phyloP scores from a whole-genome alignment of 192 early-diverging fungal genomes.

The Mortierella claussenii region DNA sequence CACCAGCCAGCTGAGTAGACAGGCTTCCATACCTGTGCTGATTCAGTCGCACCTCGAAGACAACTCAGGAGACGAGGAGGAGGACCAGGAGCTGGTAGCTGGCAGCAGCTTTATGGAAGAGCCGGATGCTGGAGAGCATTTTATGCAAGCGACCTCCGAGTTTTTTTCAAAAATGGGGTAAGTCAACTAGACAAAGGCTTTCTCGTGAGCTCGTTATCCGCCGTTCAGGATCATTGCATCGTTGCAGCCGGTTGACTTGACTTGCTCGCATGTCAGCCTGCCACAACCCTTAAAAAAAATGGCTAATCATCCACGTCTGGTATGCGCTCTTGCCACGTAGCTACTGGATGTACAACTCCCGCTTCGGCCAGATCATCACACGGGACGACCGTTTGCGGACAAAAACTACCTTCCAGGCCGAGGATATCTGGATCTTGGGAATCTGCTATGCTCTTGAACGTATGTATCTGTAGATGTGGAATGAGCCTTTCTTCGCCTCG shows the following conservation, averaged over 20 bases:
- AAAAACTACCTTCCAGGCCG: conserved; percentile 39
- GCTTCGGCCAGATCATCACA: conserved; percentile 51
- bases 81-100: conserved; percentile 9
- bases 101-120: conserved; percentile 25
- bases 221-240: no score
- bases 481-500: no score
- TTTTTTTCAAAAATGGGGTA: conserved; percentile 56
- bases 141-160: conserved; percentile 52
- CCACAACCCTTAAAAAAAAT: no score
- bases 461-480: conserved; percentile 5
- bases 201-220: no score
- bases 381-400: conserved; percentile 48
- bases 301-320: background rate
- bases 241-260: background rate
- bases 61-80: conserved; percentile 21
- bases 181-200: conserved; percentile 1
- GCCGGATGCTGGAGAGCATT: conserved; percentile 48
- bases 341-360: conserved; percentile 56
- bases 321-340: conserved; percentile 9
- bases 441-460: conserved; percentile 45
- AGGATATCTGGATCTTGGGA: conserved; percentile 57
- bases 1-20: conserved; percentile 5
- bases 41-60: conserved; percentile 2
- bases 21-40: conserved; percentile 2
- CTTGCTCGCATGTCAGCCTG: background rate